Percentiles rank a stretch among this genome's conserved stretches.
phyloP scores from a whole-genome alignment of 257 asterid species.

The Mentha longifolia region DNA sequence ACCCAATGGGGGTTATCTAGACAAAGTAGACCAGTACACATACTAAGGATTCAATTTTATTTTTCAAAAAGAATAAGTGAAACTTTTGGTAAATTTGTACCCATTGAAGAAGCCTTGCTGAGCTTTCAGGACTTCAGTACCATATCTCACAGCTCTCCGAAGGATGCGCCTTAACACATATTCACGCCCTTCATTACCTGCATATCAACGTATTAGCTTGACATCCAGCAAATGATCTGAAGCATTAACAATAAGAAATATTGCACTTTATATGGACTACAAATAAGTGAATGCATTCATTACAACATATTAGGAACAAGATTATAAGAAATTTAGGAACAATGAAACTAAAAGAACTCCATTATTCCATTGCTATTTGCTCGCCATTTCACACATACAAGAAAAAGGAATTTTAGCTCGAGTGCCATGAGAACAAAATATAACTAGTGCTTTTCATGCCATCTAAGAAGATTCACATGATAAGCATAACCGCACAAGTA shows the following conservation, averaged over 20 bases:
- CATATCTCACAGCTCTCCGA: slow-evolving; percentile 97
- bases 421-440: slow-evolving; percentile 2
- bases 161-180: slow-evolving; percentile 94
- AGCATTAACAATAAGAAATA: not conserved
- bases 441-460: not conserved
- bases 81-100: slow-evolving; percentile 43
- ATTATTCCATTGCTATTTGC: not conserved
- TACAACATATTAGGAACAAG: not conserved
- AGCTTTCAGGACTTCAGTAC: slow-evolving; percentile 93
- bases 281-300: not conserved
- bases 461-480: slow-evolving; percentile 10
- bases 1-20: not conserved
- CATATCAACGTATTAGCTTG: slow-evolving; percentile 28
- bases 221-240: not conserved
- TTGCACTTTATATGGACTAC: not conserved
- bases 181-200: slow-evolving; percentile 99
- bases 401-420: not conserved
- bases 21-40: not conserved
- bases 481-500: not conserved
- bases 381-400: slow-evolving; percentile 11
- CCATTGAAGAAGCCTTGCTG: slow-evolving; percentile 84
- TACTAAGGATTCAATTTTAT: not conserved
- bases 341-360: not conserved
- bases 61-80: not conserved
- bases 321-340: too few species aligned